Base-by-base conservation (phyloP, 164 flowering plant genomes). In the Tetrastigma voinierianum region DNA sequence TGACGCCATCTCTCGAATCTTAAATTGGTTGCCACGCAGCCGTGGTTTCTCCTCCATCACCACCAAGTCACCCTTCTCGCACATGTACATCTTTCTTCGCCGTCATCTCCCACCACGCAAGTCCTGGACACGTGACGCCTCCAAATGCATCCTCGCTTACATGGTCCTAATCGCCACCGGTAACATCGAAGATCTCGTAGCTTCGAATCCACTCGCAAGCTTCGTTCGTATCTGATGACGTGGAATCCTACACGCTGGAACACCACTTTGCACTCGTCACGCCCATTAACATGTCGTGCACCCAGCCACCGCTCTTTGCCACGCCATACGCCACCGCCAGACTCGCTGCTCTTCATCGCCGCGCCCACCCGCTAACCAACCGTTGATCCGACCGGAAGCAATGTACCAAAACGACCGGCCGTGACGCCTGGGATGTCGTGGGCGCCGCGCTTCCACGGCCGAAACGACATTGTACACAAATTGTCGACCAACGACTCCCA, bases 291-390 rank as follows among this genome's bases (percentile, higher is more conserved):
- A 57, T 57, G 43, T 20, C 43, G 14, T 12, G 32, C 25, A 57
- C 9, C 4, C 2, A 14, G 9, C 61, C 61, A 57, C 13, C 44
- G 24, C 2, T 44, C 9, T 13, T 19, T 10, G 11, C 13, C 61
- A 57, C 43, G 61, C 11, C 32, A 16, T 57, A 57, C 14, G 61
- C 43, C 61, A 20, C 3, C 24, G 61, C 61, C 61, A 57, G 61
- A n/a, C n/a, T n/a, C 25, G 61, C 61, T 57, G 23, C 61, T 57
- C 24, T 10, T 21, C 14, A 14, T 23, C 44, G 10, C 24, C 61
- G 61, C 24, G 61, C 0, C 61, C 61, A 16, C 61, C 61, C 6
- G 61, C 61, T 0, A 57, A 44, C n/a, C 9, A 17, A 14, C 58
- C 58, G 18, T 55, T 11, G 19, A 25, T 25, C 40, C 7, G 40